Base-by-base conservation (phyloP, 129 eudicot species). In the Pseudognaphalium luteoalbum region DNA sequence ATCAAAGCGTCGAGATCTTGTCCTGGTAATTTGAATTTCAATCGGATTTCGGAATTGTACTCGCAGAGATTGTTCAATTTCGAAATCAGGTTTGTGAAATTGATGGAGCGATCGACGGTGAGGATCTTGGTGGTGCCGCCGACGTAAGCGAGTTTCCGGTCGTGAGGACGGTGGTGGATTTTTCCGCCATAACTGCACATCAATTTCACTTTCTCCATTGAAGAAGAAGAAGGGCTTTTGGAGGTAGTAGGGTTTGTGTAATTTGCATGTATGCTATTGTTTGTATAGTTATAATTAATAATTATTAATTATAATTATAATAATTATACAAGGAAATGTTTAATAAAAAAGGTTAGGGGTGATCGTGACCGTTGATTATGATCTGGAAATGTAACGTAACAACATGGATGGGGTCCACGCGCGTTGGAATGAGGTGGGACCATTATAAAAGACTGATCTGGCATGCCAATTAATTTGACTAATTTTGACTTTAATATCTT, bases 121-220 rank as follows among this genome's bases (percentile, higher is more conserved):
- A 90, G 72, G 83, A 90, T 82, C 65, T 90, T 90, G 35, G 91
- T 90, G 42, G 84, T 91, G 47, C 96, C 96, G 78, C 96, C 96
- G 80, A 78, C 51, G 83, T 90, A 90, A 0, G 85, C 12, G 70
- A 90, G 93, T 32, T 82, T 85, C 30, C 79, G 80, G 56, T 84
- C 86, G 22, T 71, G 70, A 14, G 86, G 79, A n/a, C 93, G 77
- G 42, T 81, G 78, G 50, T 80, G 90, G 19, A 90, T 90, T 37
- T 79, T 90, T 0, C 96, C 96, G 59, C 96, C 96, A 37, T 88
- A 90, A 71, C 96, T 90, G 83, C 87, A 78, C 85, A 90, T 87
- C 32, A 90, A 60, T 64, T 87, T 90, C 30, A 88, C 93, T 72
- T 88, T 90, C 76, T 78, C 81, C 67, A 76, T 33, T 29, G 64